phyloP scores from a whole-genome alignment of 306 rosid species.

The Crotalaria pallida region DNA sequence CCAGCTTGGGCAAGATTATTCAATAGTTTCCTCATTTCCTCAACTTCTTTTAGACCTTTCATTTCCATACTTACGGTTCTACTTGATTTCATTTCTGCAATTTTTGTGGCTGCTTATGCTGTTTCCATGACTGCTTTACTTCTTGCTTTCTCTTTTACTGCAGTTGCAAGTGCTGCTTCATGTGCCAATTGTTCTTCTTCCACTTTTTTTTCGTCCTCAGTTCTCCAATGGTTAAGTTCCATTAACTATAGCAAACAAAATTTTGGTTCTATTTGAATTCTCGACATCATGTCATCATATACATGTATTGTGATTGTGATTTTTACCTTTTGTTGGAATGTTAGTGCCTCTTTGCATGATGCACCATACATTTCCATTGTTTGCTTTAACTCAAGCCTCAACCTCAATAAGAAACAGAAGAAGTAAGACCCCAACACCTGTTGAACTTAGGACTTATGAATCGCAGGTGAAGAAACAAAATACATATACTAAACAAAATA shows the following conservation, averaged over 20 bases:
- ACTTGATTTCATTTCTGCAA: slow-evolving; percentile 56
- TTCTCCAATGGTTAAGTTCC: slow-evolving; percentile 54
- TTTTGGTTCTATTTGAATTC: too few relatives aligned
- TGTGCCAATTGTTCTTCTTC: slow-evolving; percentile 63
- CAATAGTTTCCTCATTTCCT: slow-evolving; percentile 53
- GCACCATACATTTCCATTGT: slow-evolving; percentile 66
- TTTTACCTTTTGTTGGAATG: slow-evolving; percentile 50
- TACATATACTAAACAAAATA: too few relatives aligned
- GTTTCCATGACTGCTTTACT: slow-evolving; percentile 68
- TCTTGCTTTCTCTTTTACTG: slow-evolving; percentile 76
- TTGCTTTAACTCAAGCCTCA: slow-evolving; percentile 88
- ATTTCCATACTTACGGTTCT: slow-evolving; percentile 48
- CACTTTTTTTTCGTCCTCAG: slow-evolving; percentile 59
- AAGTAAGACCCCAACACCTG: too few relatives aligned
- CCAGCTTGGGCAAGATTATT: slow-evolving; percentile 51
- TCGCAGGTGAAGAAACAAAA: too few relatives aligned
- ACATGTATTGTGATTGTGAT: too few relatives aligned
- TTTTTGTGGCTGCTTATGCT: slow-evolving; percentile 69
- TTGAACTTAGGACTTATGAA: too few relatives aligned
- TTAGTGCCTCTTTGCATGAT: slow-evolving; percentile 31
- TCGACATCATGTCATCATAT: too few relatives aligned
- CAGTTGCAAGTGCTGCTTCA: slow-evolving; percentile 65
- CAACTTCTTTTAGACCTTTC: slow-evolving; percentile 57
- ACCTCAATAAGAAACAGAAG: too few relatives aligned
- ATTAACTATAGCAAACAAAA: slow-evolving; percentile 39